These are phyloP conservation scores for Cercophora sp. DNA, from an alignment of 495 filamentous ascomycete species.

Conservation along the genomic window DNA sequence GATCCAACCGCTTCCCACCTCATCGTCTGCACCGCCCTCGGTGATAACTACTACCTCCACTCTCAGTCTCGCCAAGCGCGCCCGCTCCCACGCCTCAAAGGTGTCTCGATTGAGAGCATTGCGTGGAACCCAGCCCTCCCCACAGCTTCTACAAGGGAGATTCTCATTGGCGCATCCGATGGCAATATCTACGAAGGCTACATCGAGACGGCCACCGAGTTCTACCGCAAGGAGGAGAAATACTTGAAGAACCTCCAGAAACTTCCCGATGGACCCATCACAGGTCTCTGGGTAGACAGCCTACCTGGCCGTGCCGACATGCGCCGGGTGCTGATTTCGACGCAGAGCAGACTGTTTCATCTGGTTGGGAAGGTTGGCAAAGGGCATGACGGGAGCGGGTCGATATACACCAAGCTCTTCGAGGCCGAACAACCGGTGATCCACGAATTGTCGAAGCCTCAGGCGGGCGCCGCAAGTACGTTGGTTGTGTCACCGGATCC, in stretches of 20 bases:
- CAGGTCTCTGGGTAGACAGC: conserved; percentile 75
- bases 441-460: conserved; percentile 60
- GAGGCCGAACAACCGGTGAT: conserved; percentile 74
- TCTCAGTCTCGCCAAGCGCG: conserved; percentile 87
- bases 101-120: conserved; percentile 79
- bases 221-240: conserved; percentile 90
- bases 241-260: conserved; percentile 80
- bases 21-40: conserved; percentile 82
- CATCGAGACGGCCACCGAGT: conserved; percentile 88
- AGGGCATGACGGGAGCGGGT: conserved; percentile 74
- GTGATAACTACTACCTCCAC: conserved; percentile 97
- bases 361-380: conserved; percentile 71
- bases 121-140: conserved; percentile 98
- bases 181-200: conserved; percentile 95
- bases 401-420: conserved; percentile 82
- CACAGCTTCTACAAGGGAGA: conserved; percentile 90
- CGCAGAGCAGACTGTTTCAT: conserved; percentile 69
- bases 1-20: conserved; percentile 95
- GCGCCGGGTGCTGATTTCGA: conserved; percentile 72
- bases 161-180: conserved; percentile 86
- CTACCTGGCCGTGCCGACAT: conserved; percentile 63
- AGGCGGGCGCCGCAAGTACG: conserved; percentile 54
- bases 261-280: conserved; percentile 69
- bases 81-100: conserved; percentile 74
- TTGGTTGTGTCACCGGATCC: conserved; percentile 73